Percentiles rank a stretch among this genome's conserved stretches.
These are phyloP conservation scores for Penicillium fuscoglaucum DNA, from an alignment of 2,329 filamentous ascomycete species.

Conservation along the genomic window DNA sequence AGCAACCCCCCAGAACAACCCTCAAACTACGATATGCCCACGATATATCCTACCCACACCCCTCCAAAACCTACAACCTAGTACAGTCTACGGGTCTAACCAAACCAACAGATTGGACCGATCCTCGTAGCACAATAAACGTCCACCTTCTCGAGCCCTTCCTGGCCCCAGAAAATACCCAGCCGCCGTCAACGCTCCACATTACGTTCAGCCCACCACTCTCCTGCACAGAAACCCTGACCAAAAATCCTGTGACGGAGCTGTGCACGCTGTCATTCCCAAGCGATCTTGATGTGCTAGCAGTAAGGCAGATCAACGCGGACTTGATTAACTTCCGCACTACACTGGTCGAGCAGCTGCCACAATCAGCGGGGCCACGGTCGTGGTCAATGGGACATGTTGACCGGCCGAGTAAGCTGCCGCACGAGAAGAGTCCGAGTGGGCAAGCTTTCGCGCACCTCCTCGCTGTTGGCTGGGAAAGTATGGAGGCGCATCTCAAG, in stretches of 20 bases:
- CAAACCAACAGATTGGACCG: constrained; percentile 34
- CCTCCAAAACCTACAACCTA: not conserved
- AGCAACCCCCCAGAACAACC: no score
- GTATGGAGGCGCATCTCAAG: constrained; percentile 50
- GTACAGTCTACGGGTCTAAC: not conserved
- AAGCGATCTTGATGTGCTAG: constrained; percentile 30
- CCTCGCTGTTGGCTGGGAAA: constrained; percentile 54
- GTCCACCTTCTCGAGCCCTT: constrained; percentile 24
- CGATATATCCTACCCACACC: not conserved
- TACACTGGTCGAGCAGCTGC: constrained; percentile 34
- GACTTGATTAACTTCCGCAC: constrained; percentile 43
- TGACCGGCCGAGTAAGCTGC: constrained; percentile 35
- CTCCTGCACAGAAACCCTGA: constrained; percentile 29
- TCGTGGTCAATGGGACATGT: constrained; percentile 41
- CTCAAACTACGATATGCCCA: not conserved
- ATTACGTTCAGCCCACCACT: constrained; percentile 34
- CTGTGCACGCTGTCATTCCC: constrained; percentile 49
- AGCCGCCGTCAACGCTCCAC: constrained; percentile 28
- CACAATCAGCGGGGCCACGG: constrained; percentile 26
- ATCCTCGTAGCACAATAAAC: constrained; percentile 29
- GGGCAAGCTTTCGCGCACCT: constrained; percentile 47
- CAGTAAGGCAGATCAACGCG: constrained; percentile 31
- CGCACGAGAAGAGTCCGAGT: constrained; percentile 39
- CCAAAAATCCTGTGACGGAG: constrained; percentile 51
- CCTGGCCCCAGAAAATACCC: constrained; percentile 23